A percentile compares a stretch with the other conserved stretches of the same genome.
Conservation (phyloP, 1,139 yeast species). For the Candida mesenterica region DNA sequence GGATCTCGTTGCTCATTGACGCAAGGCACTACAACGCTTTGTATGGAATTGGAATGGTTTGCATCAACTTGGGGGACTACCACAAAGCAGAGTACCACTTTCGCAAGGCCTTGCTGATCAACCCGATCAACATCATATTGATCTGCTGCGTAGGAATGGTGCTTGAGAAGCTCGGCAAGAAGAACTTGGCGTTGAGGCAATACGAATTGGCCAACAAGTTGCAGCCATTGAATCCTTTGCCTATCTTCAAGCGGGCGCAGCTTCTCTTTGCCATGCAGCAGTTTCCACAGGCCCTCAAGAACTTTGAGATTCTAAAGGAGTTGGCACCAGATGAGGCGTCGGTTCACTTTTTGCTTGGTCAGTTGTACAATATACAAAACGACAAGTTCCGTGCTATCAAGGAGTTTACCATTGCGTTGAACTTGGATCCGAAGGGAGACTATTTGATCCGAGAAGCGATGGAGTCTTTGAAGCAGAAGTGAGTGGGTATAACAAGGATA, state of each 20-base stretch:
- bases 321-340: slow-evolving; percentile 94
- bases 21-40: slow-evolving; percentile 90
- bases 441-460: slow-evolving; percentile 84
- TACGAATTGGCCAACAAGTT: slow-evolving; percentile 81
- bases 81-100: slow-evolving; percentile 85
- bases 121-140: slow-evolving; percentile 86
- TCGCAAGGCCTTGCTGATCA: slow-evolving; percentile 81
- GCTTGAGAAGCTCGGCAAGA: slow-evolving; percentile 69
- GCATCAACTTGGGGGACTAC: slow-evolving; percentile 80
- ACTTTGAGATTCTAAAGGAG: slow-evolving; percentile 67
- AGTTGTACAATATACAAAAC: slow-evolving; percentile 74
- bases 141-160: slow-evolving; percentile 96
- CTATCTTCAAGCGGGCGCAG: slow-evolving; percentile 88
- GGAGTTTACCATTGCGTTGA: slow-evolving; percentile 86
- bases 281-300: slow-evolving; percentile 68
- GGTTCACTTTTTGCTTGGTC: slow-evolving; percentile 87
- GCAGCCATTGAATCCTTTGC: slow-evolving; percentile 84
- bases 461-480: slow-evolving; percentile 44
- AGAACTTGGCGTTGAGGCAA: slow-evolving; percentile 73
- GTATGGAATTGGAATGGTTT: slow-evolving; percentile 95
- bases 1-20: slow-evolving; percentile 75
- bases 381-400: slow-evolving; percentile 76
- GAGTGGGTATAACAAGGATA: no score
- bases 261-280: slow-evolving; percentile 69
- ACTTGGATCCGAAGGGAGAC: slow-evolving; percentile 91